A percentile compares a stretch with the other conserved stretches of the same genome.
phyloP scores from a whole-genome alignment of 1,139 yeast species.

The Hanseniaspora uvarum region DNA sequence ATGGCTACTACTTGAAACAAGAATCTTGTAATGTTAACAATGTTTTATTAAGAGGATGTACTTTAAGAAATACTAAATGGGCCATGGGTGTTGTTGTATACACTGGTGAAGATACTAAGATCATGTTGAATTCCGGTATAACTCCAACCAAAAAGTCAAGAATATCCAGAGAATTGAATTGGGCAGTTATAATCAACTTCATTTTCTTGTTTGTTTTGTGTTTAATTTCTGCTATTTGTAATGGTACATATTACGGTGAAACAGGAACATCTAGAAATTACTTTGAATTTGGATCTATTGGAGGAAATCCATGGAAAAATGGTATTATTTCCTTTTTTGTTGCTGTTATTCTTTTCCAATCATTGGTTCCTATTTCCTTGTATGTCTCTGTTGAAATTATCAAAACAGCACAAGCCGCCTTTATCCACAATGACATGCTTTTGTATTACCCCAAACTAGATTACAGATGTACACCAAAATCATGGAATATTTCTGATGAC shows the following conservation, averaged over 20 bases:
- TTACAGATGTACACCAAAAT: constrained; percentile 90
- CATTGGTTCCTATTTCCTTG: constrained; percentile 87
- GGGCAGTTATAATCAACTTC: constrained; percentile 73
- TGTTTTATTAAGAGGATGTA: constrained; percentile 76
- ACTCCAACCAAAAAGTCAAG: constrained; percentile 85
- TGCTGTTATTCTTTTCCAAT: constrained; percentile 76
- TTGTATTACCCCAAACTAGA: constrained; percentile 80
- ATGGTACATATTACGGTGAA: constrained; percentile 61
- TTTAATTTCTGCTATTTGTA: constrained; percentile 69
- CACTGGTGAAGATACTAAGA: constrained; percentile 85
- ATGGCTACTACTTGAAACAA: constrained; percentile 28
- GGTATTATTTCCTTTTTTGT: constrained; percentile 85
- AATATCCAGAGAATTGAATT: constrained; percentile 72
- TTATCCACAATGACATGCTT: constrained; percentile 76
- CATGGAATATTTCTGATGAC: constrained; percentile 96
- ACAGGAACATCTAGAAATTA: constrained; percentile 47
- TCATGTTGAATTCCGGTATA: constrained; percentile 83
- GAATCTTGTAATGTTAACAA: constrained; percentile 79
- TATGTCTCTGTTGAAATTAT: constrained; percentile 91
- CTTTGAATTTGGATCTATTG: constrained; percentile 63
- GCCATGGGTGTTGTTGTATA: constrained; percentile 78
- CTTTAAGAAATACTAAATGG: constrained; percentile 90
- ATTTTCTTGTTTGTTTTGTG: constrained; percentile 63
- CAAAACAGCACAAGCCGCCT: constrained; percentile 86
- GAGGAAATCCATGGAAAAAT: constrained; percentile 55